Conservation (phyloP, 441 rosid species). For the Mallotus japonicus region DNA sequence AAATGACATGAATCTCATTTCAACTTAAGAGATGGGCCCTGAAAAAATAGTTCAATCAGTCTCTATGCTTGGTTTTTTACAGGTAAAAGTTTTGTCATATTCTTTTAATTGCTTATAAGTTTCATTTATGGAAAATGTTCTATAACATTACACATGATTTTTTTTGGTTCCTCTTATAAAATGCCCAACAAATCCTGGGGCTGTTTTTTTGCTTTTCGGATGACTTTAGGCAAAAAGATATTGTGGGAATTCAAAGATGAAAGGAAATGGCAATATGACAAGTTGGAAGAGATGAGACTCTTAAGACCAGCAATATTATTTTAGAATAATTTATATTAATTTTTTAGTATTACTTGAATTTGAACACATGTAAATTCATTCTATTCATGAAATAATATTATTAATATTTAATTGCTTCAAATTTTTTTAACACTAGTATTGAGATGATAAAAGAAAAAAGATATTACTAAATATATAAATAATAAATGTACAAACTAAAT, state of each 20-base stretch:
- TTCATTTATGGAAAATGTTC: too few relatives aligned
- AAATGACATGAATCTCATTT: constrained; percentile 98
- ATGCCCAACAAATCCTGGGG: constrained; percentile 93
- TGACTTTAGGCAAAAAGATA: constrained; percentile 23
- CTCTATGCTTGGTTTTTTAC: constrained; percentile 98
- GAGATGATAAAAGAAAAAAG: too few relatives aligned
- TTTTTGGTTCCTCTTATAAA: constrained; percentile 48
- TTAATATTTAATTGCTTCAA: too few relatives aligned
- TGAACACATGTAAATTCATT: too few relatives aligned
- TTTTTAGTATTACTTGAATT: too few relatives aligned
- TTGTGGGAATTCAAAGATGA: constrained; percentile 22
- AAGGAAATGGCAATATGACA: constrained; percentile 30
- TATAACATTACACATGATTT: neutral
- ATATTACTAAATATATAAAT: too few relatives aligned
- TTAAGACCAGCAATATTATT: too few relatives aligned
- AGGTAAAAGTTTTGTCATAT: constrained; percentile 47
- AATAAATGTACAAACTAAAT: too few relatives aligned
- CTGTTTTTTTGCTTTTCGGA: constrained; percentile 59
- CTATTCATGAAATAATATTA: too few relatives aligned
- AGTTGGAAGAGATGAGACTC: constrained; percentile 28
- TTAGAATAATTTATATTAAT: too few relatives aligned
- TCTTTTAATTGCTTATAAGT: neutral
- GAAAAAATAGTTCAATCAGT: constrained; percentile 99
- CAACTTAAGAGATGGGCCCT: constrained; percentile 99
- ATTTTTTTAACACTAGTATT: too few relatives aligned